Evolutionary conservation across 495 filamentous ascomycete genomes (phyloP).

Genomic region (Penicillium coprophilum): DNA sequence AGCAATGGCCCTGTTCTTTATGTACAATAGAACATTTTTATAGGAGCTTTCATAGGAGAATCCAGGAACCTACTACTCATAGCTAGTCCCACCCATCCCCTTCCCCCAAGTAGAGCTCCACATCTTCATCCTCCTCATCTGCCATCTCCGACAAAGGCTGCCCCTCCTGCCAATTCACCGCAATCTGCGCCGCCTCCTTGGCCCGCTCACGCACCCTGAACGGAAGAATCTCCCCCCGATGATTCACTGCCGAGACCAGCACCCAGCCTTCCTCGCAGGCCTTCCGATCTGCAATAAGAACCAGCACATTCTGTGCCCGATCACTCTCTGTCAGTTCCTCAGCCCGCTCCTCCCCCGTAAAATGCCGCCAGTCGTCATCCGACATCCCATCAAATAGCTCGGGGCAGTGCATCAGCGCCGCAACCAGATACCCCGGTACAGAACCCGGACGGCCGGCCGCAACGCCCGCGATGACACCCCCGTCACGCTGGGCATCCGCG

Average conservation of each 20-base stretch:
- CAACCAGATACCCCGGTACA: slow-evolving; percentile 12
- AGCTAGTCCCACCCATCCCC: slow-evolving; percentile 18
- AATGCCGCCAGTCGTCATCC: slow-evolving; percentile 4
- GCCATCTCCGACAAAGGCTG: slow-evolving; percentile 14
- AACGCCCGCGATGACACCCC: slow-evolving; percentile 1
- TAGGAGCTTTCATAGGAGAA: no score
- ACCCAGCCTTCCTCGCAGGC: slow-evolving; percentile 24
- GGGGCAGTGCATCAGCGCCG: slow-evolving; percentile 19
- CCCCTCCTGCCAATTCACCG: slow-evolving; percentile 12
- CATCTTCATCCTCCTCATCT: slow-evolving; percentile 7
- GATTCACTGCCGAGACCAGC: slow-evolving; percentile 17
- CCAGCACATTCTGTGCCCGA: slow-evolving; percentile 8
- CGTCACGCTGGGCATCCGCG: background rate
- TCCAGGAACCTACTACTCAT: background rate
- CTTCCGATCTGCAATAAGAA: slow-evolving; percentile 21
- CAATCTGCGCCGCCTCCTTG: background rate
- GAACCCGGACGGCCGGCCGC: slow-evolving; percentile 9
- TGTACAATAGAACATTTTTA: no score
- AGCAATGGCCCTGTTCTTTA: no score
- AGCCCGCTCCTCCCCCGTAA: background rate
- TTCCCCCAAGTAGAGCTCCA: slow-evolving; percentile 12
- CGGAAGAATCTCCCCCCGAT: slow-evolving; percentile 17
- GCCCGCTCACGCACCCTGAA: slow-evolving; percentile 15
- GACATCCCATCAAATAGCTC: slow-evolving; percentile 16
- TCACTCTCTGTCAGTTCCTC: slow-evolving; percentile 1